These are phyloP conservation scores for Eucalyptus cloeziana DNA, from an alignment of 345 rosid species.

Conservation along the genomic window DNA sequence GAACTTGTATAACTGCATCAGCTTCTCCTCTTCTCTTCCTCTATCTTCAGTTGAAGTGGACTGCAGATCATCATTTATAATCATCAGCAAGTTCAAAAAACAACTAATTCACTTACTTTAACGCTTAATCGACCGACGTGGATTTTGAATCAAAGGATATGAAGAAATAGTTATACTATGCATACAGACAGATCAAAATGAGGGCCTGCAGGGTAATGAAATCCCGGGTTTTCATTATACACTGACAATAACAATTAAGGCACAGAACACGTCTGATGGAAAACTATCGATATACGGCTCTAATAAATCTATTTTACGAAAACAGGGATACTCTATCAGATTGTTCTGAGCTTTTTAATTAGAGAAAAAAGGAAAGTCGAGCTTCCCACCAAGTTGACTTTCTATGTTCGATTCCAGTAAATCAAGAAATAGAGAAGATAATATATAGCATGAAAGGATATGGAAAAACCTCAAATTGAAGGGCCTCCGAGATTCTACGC, in stretches of 20 bases:
- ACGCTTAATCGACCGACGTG: background rate
- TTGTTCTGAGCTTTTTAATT: background rate
- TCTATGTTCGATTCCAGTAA: background rate
- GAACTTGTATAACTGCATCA: constrained; percentile 27
- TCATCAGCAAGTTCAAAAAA: background rate
- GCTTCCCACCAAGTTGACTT: background rate
- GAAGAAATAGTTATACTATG: background rate
- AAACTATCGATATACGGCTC: background rate
- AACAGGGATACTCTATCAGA: background rate
- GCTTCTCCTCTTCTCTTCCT: constrained; percentile 28
- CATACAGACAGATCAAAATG: background rate
- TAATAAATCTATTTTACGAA: background rate
- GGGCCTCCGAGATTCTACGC: background rate
- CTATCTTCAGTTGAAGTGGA: constrained; percentile 19
- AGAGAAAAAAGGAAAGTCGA: background rate
- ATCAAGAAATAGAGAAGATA: background rate
- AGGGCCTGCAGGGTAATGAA: background rate
- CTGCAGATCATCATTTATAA: background rate
- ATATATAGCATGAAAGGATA: background rate
- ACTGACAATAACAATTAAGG: background rate
- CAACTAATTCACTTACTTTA: background rate
- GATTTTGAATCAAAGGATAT: background rate
- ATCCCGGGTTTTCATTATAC: background rate
- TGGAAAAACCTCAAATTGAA: background rate
- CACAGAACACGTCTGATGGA: background rate